Evolutionary conservation across 2,329 filamentous ascomycete genomes (phyloP).

Genomic region (Huntiella savannae): DNA sequence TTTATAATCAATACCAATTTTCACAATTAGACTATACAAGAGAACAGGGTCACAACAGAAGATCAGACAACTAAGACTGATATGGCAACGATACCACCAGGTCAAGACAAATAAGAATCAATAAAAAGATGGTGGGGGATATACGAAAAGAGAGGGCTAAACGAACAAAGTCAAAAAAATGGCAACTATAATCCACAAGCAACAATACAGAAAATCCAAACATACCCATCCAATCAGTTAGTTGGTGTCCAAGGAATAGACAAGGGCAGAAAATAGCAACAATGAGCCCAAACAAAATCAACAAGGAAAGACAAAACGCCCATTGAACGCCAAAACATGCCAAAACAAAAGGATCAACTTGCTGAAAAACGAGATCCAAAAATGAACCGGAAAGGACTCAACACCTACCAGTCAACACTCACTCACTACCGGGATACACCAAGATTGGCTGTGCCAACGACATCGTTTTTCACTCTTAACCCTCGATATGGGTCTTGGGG

Average conservation of each 20-base stretch:
- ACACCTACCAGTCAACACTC: background rate
- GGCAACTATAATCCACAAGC: background rate
- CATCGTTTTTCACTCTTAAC: conserved; percentile 24
- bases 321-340: conserved; percentile 10
- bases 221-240: background rate
- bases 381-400: background rate
- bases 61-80: background rate
- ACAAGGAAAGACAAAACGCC: conserved; percentile 6
- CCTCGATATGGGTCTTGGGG: conserved; percentile 68
- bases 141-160: background rate
- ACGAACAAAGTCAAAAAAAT: background rate
- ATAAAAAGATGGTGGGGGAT: background rate
- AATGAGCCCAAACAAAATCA: conserved; percentile 2
- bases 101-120: background rate
- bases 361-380: background rate
- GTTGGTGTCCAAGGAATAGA: background rate
- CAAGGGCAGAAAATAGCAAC: background rate
- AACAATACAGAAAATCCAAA: background rate
- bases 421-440: background rate
- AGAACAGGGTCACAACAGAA: background rate
- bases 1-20: no score
- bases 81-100: background rate
- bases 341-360: conserved; percentile 1
- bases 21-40: background rate
- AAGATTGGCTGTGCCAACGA: conserved; percentile 2